Conservation (phyloP, 2,329 filamentous ascomycete genomes). For the Fonsecaea pugnacius region DNA sequence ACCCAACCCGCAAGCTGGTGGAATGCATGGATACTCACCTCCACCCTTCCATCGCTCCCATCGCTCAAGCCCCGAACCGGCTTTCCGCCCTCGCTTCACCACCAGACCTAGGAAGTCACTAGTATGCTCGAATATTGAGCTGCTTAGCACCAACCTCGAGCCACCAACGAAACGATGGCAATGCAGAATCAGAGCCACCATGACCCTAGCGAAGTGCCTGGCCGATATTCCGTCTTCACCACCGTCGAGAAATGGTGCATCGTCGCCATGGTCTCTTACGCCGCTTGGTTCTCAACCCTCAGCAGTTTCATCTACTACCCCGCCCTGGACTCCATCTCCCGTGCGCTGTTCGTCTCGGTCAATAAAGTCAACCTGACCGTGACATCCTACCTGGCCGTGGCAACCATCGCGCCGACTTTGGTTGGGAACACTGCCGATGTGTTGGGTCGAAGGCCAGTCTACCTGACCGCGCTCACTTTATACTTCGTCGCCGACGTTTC, state of each 20-base stretch:
- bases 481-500: conserved; percentile 50
- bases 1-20: too few species aligned
- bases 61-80: too few species aligned
- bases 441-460: conserved; percentile 55
- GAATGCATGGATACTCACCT: too few species aligned
- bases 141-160: too few species aligned
- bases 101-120: too few species aligned
- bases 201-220: too few species aligned
- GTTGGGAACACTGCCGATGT: conserved; percentile 56
- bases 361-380: conserved; percentile 37
- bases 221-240: conserved; percentile 12
- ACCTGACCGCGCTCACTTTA: conserved; percentile 50
- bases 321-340: conserved; percentile 9
- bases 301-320: conserved; percentile 22
- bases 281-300: conserved; percentile 19
- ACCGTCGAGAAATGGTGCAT: conserved; percentile 16
- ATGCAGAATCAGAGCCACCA: too few species aligned
- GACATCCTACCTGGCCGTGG: conserved; percentile 46
- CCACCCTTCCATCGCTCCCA: too few species aligned
- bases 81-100: too few species aligned
- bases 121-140: too few species aligned
- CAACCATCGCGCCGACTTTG: conserved; percentile 59
- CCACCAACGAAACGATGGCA: too few species aligned
- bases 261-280: conserved; percentile 18
- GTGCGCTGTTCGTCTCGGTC: conserved; percentile 39